A percentile compares a stretch with the other conserved stretches of the same genome.
phyloP scores from a whole-genome alignment of 495 filamentous ascomycete genomes.

The Podospora bellae-mahoneyi region DNA sequence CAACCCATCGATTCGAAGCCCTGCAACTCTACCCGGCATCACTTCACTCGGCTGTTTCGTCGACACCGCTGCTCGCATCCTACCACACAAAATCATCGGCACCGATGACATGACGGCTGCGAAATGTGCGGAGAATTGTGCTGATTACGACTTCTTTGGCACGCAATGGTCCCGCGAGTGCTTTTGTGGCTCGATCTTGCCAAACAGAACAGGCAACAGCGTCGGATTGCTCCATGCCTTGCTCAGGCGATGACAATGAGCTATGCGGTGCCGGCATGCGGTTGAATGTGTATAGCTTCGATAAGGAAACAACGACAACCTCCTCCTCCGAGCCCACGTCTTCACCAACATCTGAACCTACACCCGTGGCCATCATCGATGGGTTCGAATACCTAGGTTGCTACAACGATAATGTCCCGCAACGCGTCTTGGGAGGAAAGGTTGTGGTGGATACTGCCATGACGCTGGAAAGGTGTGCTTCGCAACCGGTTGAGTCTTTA shows the following conservation, averaged over 20 bases:
- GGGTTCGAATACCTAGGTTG: constrained; percentile 62
- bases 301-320: not conserved
- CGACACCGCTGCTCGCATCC: constrained; percentile 49
- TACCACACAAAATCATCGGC: constrained; percentile 43
- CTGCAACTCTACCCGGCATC: constrained; percentile 20
- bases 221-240: constrained; percentile 43
- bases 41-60: constrained; percentile 50
- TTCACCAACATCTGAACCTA: constrained; percentile 37
- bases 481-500: constrained; percentile 53
- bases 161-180: constrained; percentile 66
- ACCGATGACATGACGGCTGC: constrained; percentile 50
- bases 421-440: constrained; percentile 58
- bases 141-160: constrained; percentile 54
- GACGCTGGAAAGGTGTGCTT: constrained; percentile 57
- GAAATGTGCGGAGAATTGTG: constrained; percentile 55
- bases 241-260: constrained; percentile 40
- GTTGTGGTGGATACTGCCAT: constrained; percentile 46
- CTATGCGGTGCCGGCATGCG: constrained; percentile 44
- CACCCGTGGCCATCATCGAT: constrained; percentile 34
- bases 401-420: constrained; percentile 50
- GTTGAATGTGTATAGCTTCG: constrained; percentile 28
- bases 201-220: constrained; percentile 32
- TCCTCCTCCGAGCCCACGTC: constrained; percentile 11
- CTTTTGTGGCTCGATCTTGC: constrained; percentile 56
- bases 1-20: constrained; percentile 24